Base-by-base conservation (phyloP, 306 rosid genomes). In the Prunus padus region DNA sequence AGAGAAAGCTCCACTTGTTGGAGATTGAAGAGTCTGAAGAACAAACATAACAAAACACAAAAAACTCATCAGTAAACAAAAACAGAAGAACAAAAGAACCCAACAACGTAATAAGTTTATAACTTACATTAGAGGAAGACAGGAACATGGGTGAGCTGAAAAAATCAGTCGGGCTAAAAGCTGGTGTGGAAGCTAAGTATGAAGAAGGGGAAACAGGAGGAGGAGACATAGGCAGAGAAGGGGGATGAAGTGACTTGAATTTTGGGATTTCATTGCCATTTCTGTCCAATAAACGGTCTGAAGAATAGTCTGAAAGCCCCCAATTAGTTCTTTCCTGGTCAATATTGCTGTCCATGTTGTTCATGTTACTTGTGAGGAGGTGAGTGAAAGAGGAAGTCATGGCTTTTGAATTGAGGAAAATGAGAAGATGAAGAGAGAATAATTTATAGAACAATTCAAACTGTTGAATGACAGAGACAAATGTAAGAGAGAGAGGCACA, bases 211-310 rank as follows among this genome's bases (percentile, higher is more conserved):
- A 84, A 37, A 80, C 45, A 19, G 87, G 85, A 23, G 84, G 57
- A 16, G 86, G 82, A 69, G 91, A 86, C 12, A 89, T 26, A 40
- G 97, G 93, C 1, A 89, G 71, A 5, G 93, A 82, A 57, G 93
- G 82, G 15, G 96, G 97, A 77, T 80, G 90, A 65, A 75, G 73
- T 40, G 96, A 81, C 80, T 83, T 95, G 83, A 95, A 90, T 42
- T 85, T 89, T 0, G 95, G 87, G 54, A 77, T 55, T 45, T 90
- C 95, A 61, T 10, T 40, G 15, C 50, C 86, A 70, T 28, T 62
- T 71, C 74, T 45, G 55, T 84, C 75, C 67, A 14, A 18, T 57
- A 62, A 67, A 61, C 65, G 59, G 82, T 82, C 78, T 19, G 86
- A 85, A 54, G 86, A 81, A 60, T 10, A 18, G 65, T 81, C 86